These are phyloP conservation scores for Solanum chilense DNA, from an alignment of 257 asterid species.

Conservation along the genomic window DNA sequence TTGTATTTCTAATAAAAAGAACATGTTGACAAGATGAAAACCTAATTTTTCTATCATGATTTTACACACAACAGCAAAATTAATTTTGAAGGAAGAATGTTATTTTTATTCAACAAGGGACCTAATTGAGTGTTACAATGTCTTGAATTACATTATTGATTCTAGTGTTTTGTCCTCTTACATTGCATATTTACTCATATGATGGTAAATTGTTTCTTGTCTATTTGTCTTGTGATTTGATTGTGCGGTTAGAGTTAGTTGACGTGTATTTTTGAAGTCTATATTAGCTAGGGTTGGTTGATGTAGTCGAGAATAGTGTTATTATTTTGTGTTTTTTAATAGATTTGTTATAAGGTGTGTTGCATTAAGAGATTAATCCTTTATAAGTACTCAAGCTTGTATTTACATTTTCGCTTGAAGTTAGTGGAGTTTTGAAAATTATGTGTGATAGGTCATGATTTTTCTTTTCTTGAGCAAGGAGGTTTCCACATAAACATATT, in stretches of 20 bases:
- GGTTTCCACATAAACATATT: too few species aligned
- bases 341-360: not conserved
- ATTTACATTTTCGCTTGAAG: not conserved
- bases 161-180: not conserved
- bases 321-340: too few species aligned
- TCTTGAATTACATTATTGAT: not conserved
- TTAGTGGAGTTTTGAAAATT: not conserved
- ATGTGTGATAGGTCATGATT: not conserved
- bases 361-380: too few species aligned
- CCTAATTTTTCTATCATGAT: too few species aligned
- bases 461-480: not conserved
- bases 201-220: not conserved
- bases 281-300: too few species aligned
- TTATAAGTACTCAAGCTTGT: too few species aligned
- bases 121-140: not conserved
- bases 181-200: not conserved
- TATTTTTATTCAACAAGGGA: not conserved
- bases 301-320: too few species aligned
- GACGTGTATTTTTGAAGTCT: too few species aligned
- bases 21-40: not conserved
- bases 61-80: not conserved
- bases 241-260: not conserved
- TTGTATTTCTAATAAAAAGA: not conserved
- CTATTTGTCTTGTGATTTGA: not conserved
- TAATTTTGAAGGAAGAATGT: too few species aligned